phyloP scores from a whole-genome alignment of 1,139 yeast species.

The Scheffersomyces titani region DNA sequence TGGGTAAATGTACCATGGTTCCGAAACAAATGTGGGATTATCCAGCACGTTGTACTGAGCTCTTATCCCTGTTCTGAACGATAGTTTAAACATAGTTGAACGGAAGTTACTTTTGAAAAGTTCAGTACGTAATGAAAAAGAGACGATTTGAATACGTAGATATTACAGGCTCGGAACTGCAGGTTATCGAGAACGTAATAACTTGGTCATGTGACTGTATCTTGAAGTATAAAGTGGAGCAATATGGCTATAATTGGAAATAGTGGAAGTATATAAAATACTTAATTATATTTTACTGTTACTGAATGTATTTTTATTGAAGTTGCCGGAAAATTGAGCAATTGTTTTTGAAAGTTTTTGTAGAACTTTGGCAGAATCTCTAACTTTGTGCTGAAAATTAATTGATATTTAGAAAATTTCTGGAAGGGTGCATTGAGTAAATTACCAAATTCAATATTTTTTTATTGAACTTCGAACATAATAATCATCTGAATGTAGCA shows the following conservation, averaged over 20 bases:
- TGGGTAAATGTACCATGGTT: conserved; percentile 85
- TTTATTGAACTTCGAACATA: no score
- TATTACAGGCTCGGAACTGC: not conserved
- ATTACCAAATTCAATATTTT: no score
- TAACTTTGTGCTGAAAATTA: no score
- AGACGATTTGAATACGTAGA: not conserved
- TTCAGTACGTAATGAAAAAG: not conserved
- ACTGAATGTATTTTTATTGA: no score
- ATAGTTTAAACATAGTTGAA: conserved; percentile 33
- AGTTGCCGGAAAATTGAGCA: no score
- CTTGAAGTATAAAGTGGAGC: no score
- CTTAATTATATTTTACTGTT: no score
- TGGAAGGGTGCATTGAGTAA: no score
- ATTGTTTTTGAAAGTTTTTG: not conserved
- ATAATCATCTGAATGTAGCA: no score
- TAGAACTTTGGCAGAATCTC: not conserved
- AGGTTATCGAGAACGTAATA: not conserved
- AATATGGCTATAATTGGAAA: not conserved
- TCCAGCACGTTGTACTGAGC: conserved; percentile 73
- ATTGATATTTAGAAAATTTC: no score
- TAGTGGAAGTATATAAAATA: not conserved
- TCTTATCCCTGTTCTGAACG: conserved; percentile 66
- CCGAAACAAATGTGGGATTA: conserved; percentile 72
- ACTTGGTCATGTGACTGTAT: not conserved
- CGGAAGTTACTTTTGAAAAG: not conserved